These are phyloP conservation scores for Plasmodium cynomolgi DNA, from an alignment of 169 alveolate species.

Conservation along the genomic window DNA sequence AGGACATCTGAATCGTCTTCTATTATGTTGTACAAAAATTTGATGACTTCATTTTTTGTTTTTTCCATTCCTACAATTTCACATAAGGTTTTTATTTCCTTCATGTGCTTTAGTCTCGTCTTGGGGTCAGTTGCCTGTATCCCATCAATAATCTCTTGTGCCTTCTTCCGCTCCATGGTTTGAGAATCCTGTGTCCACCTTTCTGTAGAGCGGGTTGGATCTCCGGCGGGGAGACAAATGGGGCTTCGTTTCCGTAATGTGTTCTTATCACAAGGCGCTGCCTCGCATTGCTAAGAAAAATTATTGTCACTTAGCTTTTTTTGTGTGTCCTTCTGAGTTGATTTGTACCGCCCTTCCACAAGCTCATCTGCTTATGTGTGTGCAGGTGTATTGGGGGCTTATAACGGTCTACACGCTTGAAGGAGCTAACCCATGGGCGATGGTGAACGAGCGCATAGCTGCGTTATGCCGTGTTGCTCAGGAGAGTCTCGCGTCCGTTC, in stretches of 20 bases:
- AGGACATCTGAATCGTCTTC: constrained; percentile 73
- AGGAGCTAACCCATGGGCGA: background rate
- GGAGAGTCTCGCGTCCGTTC: background rate
- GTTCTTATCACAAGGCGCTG: background rate
- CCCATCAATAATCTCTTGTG: constrained; percentile 67
- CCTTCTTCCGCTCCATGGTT: constrained; percentile 16
- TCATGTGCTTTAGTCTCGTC: constrained; percentile 37
- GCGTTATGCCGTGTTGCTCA: background rate
- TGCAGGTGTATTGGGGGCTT: background rate
- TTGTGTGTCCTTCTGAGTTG: background rate
- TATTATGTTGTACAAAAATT: constrained; percentile 61
- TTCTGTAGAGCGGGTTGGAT: background rate
- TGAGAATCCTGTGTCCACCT: background rate
- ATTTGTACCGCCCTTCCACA: background rate
- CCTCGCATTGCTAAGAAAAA: background rate
- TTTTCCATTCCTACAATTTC: constrained; percentile 55
- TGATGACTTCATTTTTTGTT: constrained; percentile 53
- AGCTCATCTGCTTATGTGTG: background rate
- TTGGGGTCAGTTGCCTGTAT: constrained; percentile 52
- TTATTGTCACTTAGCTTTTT: background rate
- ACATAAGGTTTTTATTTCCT: constrained; percentile 51
- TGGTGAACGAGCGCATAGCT: background rate
- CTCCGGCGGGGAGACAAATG: background rate
- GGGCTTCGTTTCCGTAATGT: background rate
- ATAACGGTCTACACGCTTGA: background rate